phyloP scores from a whole-genome alignment of 1,139 yeast species.

The Hanseniaspora gamundiae region DNA sequence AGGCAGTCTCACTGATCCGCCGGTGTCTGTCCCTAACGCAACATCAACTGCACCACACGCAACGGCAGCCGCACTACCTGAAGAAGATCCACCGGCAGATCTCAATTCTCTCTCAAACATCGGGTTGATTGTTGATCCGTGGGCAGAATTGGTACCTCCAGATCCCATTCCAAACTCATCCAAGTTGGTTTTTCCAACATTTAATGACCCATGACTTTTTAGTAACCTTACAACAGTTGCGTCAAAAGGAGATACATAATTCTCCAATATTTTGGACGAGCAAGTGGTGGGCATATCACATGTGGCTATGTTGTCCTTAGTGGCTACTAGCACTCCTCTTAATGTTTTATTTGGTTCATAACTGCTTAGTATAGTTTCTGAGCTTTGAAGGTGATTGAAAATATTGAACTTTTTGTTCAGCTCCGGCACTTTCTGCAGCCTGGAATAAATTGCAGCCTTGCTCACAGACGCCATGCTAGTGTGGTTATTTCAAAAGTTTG shows the following conservation, averaged over 20 bases:
- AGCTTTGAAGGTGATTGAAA: background rate
- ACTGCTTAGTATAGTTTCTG: background rate
- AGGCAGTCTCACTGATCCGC: slow-evolving; percentile 89
- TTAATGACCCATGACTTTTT: slow-evolving; percentile 39
- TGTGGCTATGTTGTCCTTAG: slow-evolving; percentile 76
- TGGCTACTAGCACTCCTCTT: slow-evolving; percentile 27
- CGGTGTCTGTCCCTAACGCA: slow-evolving; percentile 89
- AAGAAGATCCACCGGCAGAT: slow-evolving; percentile 86
- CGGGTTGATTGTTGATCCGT: slow-evolving; percentile 67
- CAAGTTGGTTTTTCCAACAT: slow-evolving; percentile 75
- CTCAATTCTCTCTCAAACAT: slow-evolving; percentile 22
- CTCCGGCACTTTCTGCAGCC: background rate
- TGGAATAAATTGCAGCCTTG: background rate
- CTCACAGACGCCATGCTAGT: background rate
- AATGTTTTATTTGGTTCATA: slow-evolving; percentile 7
- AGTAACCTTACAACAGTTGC: slow-evolving; percentile 60
- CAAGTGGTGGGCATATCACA: slow-evolving; percentile 58
- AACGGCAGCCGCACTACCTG: slow-evolving; percentile 92
- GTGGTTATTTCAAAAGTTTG: background rate
- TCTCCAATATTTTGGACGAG: slow-evolving; percentile 47
- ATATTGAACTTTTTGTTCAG: background rate
- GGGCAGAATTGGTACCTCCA: slow-evolving; percentile 42
- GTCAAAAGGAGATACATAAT: slow-evolving; percentile 64
- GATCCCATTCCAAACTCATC: slow-evolving; percentile 99
- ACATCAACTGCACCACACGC: slow-evolving; percentile 38